Conservation (phyloP, 2,329 filamentous ascomycete species). For the Fusarium foetens region DNA sequence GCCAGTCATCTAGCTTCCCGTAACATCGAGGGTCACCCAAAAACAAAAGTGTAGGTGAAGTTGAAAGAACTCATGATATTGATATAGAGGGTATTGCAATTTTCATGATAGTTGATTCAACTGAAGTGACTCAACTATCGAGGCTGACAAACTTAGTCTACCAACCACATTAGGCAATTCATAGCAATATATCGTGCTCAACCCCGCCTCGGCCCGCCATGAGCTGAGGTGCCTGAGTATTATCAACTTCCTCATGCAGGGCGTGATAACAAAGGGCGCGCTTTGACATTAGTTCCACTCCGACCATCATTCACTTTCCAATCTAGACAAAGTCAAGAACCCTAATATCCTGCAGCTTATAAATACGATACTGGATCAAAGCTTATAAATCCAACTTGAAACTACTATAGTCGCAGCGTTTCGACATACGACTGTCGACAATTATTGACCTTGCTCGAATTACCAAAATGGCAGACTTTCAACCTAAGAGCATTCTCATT, state of each 20-base stretch:
- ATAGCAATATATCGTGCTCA: neutral
- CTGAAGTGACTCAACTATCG: neutral
- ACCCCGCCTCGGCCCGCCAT: neutral
- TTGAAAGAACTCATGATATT: neutral
- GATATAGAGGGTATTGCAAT: neutral
- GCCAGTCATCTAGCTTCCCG: neutral
- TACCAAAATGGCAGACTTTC: slow-evolving; percentile 33
- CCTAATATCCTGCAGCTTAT: neutral
- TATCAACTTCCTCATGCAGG: neutral
- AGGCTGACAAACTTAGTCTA: neutral
- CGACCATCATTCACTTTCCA: neutral
- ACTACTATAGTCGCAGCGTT: neutral
- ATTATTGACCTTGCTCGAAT: no score
- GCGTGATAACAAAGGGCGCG: neutral
- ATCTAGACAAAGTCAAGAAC: neutral
- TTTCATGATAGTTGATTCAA: neutral
- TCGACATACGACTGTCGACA: no score
- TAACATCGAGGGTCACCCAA: no score
- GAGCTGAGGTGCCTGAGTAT: neutral
- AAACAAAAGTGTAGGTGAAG: neutral
- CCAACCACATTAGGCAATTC: neutral
- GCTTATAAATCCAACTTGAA: slow-evolving; percentile 7
- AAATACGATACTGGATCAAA: neutral
- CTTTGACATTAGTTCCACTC: neutral
- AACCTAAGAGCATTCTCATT: slow-evolving; percentile 37